phyloP scores from a whole-genome alignment of 2,329 filamentous ascomycete genomes.

The Blumeria graminis region DNA sequence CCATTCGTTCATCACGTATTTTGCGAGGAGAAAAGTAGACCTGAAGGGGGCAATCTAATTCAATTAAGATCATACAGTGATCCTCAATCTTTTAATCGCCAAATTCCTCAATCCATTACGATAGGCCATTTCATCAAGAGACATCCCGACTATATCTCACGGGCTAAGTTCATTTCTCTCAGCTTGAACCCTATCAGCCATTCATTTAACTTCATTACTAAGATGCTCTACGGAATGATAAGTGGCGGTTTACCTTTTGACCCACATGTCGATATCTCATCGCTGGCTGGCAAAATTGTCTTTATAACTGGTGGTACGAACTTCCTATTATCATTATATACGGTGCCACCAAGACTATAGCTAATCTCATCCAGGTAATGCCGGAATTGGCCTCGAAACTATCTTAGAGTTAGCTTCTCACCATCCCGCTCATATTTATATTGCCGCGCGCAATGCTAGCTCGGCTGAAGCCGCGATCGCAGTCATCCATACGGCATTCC shows the following conservation, averaged over 20 bases:
- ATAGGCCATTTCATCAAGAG: too few relatives aligned
- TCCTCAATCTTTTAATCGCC: too few relatives aligned
- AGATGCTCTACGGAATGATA: constrained; percentile 1
- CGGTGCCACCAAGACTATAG: neutral
- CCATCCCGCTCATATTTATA: constrained; percentile 17
- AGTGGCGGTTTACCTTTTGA: constrained; percentile 2
- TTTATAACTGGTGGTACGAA: constrained; percentile 4
- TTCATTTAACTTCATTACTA: neutral
- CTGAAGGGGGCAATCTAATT: too few relatives aligned
- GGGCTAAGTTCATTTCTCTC: too few relatives aligned
- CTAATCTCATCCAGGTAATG: constrained; percentile 15
- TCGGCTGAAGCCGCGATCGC: constrained; percentile 13
- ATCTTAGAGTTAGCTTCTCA: constrained; percentile 19
- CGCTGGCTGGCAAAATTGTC: constrained; percentile 3
- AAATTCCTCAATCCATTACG: too few relatives aligned
- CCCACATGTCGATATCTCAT: constrained; percentile 2
- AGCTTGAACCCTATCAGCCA: too few relatives aligned
- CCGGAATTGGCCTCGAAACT: constrained; percentile 22
- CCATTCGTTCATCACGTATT: too few relatives aligned
- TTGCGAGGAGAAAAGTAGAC: too few relatives aligned
- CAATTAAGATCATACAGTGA: too few relatives aligned
- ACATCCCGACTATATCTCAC: too few relatives aligned
- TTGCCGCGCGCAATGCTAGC: constrained; percentile 17
- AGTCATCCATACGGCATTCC: constrained; percentile 2
- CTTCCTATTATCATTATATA: neutral